Percentiles rank a stretch among this genome's conserved stretches.
These are phyloP conservation scores for Ilyonectria mors-panacis DNA, from an alignment of 2,329 filamentous ascomycete genomes.

Conservation along the genomic window DNA sequence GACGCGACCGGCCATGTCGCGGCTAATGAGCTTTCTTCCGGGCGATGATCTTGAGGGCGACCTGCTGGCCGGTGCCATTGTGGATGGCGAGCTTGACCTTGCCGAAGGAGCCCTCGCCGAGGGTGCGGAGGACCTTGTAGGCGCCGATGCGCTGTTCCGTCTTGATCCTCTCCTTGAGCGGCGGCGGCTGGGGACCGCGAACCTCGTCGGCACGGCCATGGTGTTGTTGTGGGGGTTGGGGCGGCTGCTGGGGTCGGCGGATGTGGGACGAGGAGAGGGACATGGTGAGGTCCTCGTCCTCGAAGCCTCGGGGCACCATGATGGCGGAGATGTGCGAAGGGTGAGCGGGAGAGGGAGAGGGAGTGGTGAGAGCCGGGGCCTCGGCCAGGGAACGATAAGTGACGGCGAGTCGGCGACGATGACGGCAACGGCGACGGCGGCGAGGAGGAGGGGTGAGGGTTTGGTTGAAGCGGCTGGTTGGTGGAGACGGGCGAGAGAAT, in stretches of 20 bases:
- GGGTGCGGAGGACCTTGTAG: constrained; percentile 90
- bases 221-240: constrained; percentile 43
- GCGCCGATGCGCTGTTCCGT: constrained; percentile 89
- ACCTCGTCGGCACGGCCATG: constrained; percentile 43
- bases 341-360: constrained; percentile 7
- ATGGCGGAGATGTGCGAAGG: constrained; percentile 45
- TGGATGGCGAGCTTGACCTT: constrained; percentile 98
- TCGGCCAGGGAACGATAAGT: constrained; percentile 35
- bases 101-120: constrained; percentile 97
- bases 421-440: constrained; percentile 14
- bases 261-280: constrained; percentile 77
- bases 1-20: constrained; percentile 97
- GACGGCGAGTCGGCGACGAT: constrained; percentile 1
- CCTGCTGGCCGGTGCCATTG: constrained; percentile 91
- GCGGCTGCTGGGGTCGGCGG: constrained; percentile 63
- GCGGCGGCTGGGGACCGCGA: constrained; percentile 49
- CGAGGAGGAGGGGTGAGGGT: not conserved
- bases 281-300: constrained; percentile 88
- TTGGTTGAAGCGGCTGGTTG: constrained; percentile 13
- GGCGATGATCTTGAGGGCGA: constrained; percentile 97
- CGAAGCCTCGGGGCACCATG: constrained; percentile 73
- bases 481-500: constrained; percentile 11
- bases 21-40: constrained; percentile 96
- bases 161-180: constrained; percentile 65
- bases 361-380: constrained; percentile 31